These are phyloP conservation scores for Nothopassalora personata DNA, from an alignment of 2,329 filamentous ascomycete species.

Conservation along the genomic window DNA sequence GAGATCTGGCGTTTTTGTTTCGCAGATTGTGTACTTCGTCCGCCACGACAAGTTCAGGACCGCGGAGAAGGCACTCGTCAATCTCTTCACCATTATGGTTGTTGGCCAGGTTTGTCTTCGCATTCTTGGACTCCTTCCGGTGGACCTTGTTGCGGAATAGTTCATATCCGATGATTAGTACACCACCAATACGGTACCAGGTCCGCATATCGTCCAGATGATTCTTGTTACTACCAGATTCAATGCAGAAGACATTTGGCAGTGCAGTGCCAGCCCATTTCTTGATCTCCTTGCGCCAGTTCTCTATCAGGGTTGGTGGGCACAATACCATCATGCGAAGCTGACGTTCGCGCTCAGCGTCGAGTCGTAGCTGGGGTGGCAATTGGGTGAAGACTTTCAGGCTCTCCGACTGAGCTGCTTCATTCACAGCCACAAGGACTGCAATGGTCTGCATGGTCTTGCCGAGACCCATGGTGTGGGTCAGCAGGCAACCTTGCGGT, in stretches of 20 bases:
- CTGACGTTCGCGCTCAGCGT: conserved; percentile 33
- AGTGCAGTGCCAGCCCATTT: conserved; percentile 58
- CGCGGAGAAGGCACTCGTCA: conserved; percentile 49
- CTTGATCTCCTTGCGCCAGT: conserved; percentile 74
- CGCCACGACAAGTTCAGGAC: conserved; percentile 68
- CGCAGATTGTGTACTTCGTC: conserved; percentile 84
- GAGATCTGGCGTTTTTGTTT: conserved; percentile 52
- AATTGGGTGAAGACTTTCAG: conserved; percentile 58
- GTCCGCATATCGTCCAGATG: conserved; percentile 46
- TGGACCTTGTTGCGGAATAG: conserved; percentile 53
- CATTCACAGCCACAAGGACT: conserved; percentile 67
- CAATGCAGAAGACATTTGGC: conserved; percentile 54
- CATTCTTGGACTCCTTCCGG: conserved; percentile 7
- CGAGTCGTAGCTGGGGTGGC: conserved; percentile 52
- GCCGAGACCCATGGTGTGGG: conserved; percentile 86
- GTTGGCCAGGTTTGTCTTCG: conserved; percentile 54
- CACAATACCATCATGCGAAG: conserved; percentile 69
- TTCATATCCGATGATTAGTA: conserved; percentile 71
- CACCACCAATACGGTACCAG: conserved; percentile 63
- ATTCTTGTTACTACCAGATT: conserved; percentile 30
- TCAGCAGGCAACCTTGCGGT: conserved; percentile 71
- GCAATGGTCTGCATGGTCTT: conserved; percentile 89
- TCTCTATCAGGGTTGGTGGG: conserved; percentile 68
- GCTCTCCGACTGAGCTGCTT: conserved; percentile 58
- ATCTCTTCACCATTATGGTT: conserved; percentile 56